Evolutionary conservation across 179 eudicot species (phyloP).

Genomic region (Silene noctiflora): DNA sequence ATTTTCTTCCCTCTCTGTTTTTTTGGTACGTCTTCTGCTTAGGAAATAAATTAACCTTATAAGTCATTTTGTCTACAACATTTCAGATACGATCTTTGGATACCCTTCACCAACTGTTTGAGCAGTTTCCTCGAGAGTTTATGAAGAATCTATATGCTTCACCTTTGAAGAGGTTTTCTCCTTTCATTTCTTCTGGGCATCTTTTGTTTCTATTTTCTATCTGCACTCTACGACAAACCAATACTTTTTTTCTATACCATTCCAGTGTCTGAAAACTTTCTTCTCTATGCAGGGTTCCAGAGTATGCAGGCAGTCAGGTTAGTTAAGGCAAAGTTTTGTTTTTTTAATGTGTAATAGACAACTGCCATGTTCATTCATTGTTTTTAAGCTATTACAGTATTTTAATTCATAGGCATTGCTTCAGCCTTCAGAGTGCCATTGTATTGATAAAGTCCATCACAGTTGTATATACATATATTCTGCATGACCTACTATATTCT

Average conservation of each 20-base stretch:
- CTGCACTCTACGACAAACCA: not conserved
- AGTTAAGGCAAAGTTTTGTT: constrained; percentile 22
- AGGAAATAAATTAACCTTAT: too few species aligned
- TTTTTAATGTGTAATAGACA: not conserved
- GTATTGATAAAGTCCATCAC: not conserved
- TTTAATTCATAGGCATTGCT: too few species aligned
- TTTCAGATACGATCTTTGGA: constrained; percentile 90
- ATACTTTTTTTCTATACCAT: not conserved
- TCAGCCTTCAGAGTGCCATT: not conserved
- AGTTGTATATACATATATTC: not conserved
- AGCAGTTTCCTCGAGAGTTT: constrained; percentile 86
- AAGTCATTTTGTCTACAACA: not conserved
- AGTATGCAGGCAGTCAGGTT: constrained; percentile 53
- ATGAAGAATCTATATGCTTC: constrained; percentile 69
- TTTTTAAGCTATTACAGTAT: not conserved
- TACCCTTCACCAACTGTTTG: constrained; percentile 88
- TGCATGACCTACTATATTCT: not conserved
- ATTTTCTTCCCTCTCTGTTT: too few species aligned
- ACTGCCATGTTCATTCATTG: not conserved
- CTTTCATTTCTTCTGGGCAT: not conserved
- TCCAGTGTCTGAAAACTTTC: constrained; percentile 11
- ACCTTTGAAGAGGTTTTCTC: constrained; percentile 39
- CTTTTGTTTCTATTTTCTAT: not conserved
- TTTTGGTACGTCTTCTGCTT: too few species aligned
- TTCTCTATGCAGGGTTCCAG: constrained; percentile 53